phyloP scores from a whole-genome alignment of 768 basidiomycete genomes.

The Hebeloma cylindrosporum region DNA sequence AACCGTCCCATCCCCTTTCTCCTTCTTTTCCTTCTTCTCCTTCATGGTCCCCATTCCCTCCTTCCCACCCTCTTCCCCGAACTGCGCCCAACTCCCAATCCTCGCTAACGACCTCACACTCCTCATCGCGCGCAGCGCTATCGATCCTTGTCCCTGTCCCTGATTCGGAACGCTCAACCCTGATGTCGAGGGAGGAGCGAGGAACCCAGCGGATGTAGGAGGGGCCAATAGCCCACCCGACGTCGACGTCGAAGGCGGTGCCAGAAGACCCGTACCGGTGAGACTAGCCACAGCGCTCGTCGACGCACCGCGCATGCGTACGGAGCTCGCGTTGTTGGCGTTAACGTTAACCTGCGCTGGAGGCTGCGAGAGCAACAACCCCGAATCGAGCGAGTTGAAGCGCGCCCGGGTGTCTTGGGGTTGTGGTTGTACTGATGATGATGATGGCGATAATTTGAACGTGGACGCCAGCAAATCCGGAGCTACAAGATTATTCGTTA shows the following conservation, averaged over 20 bases:
- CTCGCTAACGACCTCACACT: slow-evolving; percentile 71
- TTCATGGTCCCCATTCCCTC: slow-evolving; percentile 29
- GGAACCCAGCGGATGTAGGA: slow-evolving; percentile 36
- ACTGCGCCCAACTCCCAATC: slow-evolving; percentile 71
- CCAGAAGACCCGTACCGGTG: background rate
- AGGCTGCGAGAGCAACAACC: slow-evolving; percentile 28
- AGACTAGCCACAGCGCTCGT: background rate
- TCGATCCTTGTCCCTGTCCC: slow-evolving; percentile 47
- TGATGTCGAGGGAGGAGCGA: slow-evolving; percentile 29
- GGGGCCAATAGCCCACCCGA: slow-evolving; percentile 33
- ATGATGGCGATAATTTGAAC: background rate
- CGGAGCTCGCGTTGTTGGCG: background rate
- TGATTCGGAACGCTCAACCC: background rate
- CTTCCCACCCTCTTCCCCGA: slow-evolving; percentile 29
- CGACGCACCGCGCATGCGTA: background rate
- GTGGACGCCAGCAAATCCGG: slow-evolving; percentile 2
- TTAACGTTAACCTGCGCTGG: background rate
- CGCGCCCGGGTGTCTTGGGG: slow-evolving; percentile 44
- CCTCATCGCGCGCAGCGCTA: slow-evolving; percentile 77
- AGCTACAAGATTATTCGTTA: background rate
- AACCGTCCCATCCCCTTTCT: slow-evolving; percentile 28
- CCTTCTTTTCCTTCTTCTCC: slow-evolving; percentile 39
- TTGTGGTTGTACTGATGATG: slow-evolving; percentile 50
- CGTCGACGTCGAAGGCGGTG: slow-evolving; percentile 29
- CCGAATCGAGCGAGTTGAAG: slow-evolving; percentile 63